Conservation (phyloP, 768 basidiomycete genomes). For the Candolleomyces efflorescens region DNA sequence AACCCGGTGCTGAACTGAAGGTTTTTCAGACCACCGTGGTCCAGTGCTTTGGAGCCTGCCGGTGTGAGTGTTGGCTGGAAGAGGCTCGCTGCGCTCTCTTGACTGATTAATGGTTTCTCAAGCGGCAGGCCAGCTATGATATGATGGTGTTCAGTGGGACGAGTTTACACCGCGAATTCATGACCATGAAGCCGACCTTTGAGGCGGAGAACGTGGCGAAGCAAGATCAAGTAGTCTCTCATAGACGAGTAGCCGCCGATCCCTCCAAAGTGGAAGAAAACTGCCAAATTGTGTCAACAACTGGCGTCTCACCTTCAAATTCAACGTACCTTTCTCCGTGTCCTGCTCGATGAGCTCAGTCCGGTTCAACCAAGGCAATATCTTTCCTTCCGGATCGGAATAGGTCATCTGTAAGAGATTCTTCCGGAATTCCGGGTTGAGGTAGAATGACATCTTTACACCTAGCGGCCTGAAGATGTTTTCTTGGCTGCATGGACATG, state of each 20-base stretch:
- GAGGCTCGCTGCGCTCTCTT: slow-evolving; percentile 8
- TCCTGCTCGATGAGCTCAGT: slow-evolving; percentile 20
- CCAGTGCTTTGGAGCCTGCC: slow-evolving; percentile 3
- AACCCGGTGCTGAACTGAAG: slow-evolving; percentile 18
- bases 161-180: neutral
- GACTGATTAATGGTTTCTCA: slow-evolving; percentile 16
- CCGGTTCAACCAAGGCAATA: slow-evolving; percentile 17
- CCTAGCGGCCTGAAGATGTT: slow-evolving; percentile 28
- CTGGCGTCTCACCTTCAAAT: too few relatives aligned
- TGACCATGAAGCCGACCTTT: slow-evolving; percentile 13
- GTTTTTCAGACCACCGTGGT: neutral
- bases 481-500: slow-evolving; percentile 21
- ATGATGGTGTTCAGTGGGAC: neutral
- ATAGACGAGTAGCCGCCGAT: slow-evolving; percentile 23
- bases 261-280: slow-evolving; percentile 22
- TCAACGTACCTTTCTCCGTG: slow-evolving; percentile 18
- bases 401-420: slow-evolving; percentile 17
- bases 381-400: slow-evolving; percentile 17
- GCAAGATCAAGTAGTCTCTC: slow-evolving; percentile 26
- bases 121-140: slow-evolving; percentile 12
- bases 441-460: slow-evolving; percentile 24
- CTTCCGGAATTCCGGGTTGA: slow-evolving; percentile 19
- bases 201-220: slow-evolving; percentile 28
- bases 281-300: too few relatives aligned
- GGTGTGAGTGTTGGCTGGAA: slow-evolving; percentile 15